phyloP scores from a whole-genome alignment of 1,284 basidiomycete species.

The Heterobasidion parviporum region DNA sequence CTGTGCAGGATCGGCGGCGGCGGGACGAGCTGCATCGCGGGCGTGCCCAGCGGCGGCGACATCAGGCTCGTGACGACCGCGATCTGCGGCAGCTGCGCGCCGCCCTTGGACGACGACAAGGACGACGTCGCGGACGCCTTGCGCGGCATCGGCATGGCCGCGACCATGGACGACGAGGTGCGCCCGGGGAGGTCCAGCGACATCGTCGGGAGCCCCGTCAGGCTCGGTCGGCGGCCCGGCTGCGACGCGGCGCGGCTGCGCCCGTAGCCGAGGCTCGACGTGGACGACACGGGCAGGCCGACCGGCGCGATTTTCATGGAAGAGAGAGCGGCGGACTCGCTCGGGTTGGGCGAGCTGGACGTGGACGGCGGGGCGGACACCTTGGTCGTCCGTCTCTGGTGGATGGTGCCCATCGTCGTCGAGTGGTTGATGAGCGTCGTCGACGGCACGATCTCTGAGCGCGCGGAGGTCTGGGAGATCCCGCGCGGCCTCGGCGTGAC shows the following conservation, averaged over 20 bases:
- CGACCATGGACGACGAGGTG: slow-evolving; percentile 16
- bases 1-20: slow-evolving; percentile 42
- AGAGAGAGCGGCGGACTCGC: slow-evolving; percentile 22
- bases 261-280: slow-evolving; percentile 24
- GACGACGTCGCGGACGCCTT: slow-evolving; percentile 36
- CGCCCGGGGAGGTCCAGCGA: slow-evolving; percentile 35
- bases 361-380: slow-evolving; percentile 47
- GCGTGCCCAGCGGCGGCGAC: slow-evolving; percentile 26
- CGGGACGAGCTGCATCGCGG: slow-evolving; percentile 32
- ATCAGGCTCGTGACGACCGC: slow-evolving; percentile 46
- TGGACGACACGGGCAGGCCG: slow-evolving; percentile 30
- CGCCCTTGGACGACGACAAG: slow-evolving; percentile 45
- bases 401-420: slow-evolving; percentile 58
- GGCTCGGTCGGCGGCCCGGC: slow-evolving; percentile 40
- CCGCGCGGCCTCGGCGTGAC: slow-evolving; percentile 42
- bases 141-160: slow-evolving; percentile 26
- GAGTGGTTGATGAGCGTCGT: slow-evolving; percentile 46
- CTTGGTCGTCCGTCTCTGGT: slow-evolving; percentile 52
- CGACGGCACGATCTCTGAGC: slow-evolving; percentile 28
- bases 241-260: slow-evolving; percentile 62
- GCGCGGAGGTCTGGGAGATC: slow-evolving; percentile 36
- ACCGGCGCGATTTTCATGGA: slow-evolving; percentile 31
- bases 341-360: slow-evolving; percentile 22
- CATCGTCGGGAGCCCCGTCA: slow-evolving; percentile 5
- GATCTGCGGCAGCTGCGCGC: slow-evolving; percentile 35